Percentiles rank a stretch among this genome's conserved stretches.
Evolutionary conservation across 768 basidiomycete species (phyloP).

Genomic region (Mycena metata): DNA sequence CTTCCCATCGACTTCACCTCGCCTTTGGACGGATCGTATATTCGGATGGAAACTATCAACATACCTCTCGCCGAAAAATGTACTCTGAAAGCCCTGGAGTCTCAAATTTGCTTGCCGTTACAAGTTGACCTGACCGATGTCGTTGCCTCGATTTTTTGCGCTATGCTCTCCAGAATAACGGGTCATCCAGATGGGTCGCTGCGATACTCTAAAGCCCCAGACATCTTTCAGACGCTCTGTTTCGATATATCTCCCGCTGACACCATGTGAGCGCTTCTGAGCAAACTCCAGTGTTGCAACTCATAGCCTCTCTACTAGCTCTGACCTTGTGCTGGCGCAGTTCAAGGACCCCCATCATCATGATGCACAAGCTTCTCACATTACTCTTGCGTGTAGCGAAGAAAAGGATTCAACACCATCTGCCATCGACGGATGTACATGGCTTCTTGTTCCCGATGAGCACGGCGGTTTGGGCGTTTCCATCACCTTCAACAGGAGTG

Average conservation of each 20-base stretch:
- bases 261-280: conserved; percentile 11
- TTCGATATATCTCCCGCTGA: conserved; percentile 15
- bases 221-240: conserved; percentile 9
- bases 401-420: conserved; percentile 7
- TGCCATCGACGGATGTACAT: conserved; percentile 10
- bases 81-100: conserved; percentile 7
- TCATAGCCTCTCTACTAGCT: conserved; percentile 9
- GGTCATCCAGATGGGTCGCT: conserved; percentile 3
- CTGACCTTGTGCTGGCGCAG: conserved; percentile 11
- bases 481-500: conserved; percentile 5
- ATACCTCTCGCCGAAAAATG: conserved; percentile 9
- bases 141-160: conserved; percentile 16
- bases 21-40: conserved; percentile 8
- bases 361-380: conserved; percentile 9
- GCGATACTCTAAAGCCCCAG: conserved; percentile 9
- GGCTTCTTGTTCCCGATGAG: conserved; percentile 11
- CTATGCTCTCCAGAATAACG: conserved; percentile 7
- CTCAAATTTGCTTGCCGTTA: conserved; percentile 6
- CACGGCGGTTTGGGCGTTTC: conserved; percentile 4
- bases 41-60: conserved; percentile 10
- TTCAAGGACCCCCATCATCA: conserved; percentile 9
- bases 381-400: conserved; percentile 7
- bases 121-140: conserved; percentile 10
- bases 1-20: conserved; percentile 11
- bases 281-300: conserved; percentile 9